Evolutionary conservation across 2,329 filamentous ascomycete species (phyloP).

Genomic region (Penicillium aurantiogriseum): DNA sequence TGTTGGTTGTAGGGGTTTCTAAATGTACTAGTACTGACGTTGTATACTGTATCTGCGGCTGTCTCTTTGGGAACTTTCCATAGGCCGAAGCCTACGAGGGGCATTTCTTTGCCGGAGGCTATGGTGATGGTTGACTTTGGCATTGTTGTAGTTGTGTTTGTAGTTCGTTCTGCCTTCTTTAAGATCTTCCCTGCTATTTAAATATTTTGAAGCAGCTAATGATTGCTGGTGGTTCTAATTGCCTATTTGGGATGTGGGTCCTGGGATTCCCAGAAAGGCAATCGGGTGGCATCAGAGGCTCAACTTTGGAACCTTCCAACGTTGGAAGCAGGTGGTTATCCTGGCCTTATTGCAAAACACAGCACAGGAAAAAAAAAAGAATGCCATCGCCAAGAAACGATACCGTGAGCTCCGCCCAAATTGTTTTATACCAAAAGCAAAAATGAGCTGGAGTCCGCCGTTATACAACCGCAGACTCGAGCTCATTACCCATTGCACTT

Average conservation of each 20-base stretch:
- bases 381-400: neutral
- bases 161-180: too few species aligned
- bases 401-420: neutral
- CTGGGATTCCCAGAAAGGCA: neutral
- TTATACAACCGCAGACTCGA: neutral
- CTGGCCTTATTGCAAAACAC: too few species aligned
- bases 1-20: too few species aligned
- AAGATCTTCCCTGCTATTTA: neutral
- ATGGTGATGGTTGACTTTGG: neutral
- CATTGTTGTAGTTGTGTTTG: too few species aligned
- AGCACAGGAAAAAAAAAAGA: too few species aligned
- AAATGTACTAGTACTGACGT: too few species aligned
- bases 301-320: too few species aligned
- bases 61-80: too few species aligned
- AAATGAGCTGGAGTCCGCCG: neutral
- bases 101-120: constrained; percentile 16
- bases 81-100: neutral
- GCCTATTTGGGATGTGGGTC: constrained; percentile 1
- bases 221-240: neutral
- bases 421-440: neutral
- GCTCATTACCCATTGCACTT: neutral
- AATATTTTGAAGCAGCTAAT: neutral
- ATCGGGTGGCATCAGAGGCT: neutral
- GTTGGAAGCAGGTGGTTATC: too few species aligned
- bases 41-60: too few species aligned